Evolutionary conservation across 176 grass and related monocot species (phyloP), one percentile per base, ranked within the genome.

Genomic region (Aegilops tauschii): DNA sequence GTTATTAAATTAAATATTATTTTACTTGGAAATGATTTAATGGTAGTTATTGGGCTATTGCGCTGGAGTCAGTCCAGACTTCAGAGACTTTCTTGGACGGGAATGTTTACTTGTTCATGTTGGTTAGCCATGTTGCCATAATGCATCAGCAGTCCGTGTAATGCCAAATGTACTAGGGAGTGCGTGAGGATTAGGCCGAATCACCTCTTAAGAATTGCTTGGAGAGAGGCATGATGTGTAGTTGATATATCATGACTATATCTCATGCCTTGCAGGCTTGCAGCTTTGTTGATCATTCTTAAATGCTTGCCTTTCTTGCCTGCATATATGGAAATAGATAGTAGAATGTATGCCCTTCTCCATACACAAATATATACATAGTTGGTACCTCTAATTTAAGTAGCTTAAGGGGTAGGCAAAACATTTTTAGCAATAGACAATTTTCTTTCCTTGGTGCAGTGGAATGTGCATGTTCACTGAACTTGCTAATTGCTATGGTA

Each of bases 401-500:
- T 31, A 40, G 27, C 11, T 54, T 54, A 54, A 54, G 29, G 63
- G 16, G 18, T 40, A 84, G 39, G 25, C 12, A 35, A 42, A 45
- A 29, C 36, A 29, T 42, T 61, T 34, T 78, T 78, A 59, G 31
- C 18, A 78, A 80, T 27, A 66, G 39, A 47, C 36, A 37, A 9
- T 47, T 47, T 54, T 34, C 5, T 54, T 25, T 32, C 20, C 79
- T 50, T 34, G 28, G 36, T 85, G 47, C 20, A 66, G 12, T 66
- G 20, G 4, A 50, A 37, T 7, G 29, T 65, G 45, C 58, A 76
- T 58, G 44, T 23, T 9, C 18, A 30, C 25, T 8, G 27, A 28
- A 32, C 25, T 87, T 76, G 61, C 31, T 68, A 32, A 18, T 87
- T 76, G 61, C 31, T 68, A 82, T 5, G 59, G 12, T 14, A 82